Evolutionary conservation across 345 rosid species (phyloP), one percentile per base, ranked within the genome.

Genomic region (Brassica rapa): DNA sequence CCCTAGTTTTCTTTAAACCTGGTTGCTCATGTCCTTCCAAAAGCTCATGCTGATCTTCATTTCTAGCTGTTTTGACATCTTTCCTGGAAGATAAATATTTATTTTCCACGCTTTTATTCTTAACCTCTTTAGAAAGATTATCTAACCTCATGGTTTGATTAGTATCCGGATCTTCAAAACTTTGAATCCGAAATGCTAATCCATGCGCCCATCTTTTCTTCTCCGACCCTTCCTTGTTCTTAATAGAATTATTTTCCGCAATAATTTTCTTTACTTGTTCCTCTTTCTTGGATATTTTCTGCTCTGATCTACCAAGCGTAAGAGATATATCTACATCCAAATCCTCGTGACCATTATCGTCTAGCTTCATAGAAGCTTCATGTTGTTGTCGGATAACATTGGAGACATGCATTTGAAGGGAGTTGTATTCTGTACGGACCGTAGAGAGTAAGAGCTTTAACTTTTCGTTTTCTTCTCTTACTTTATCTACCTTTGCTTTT

Each of bases 1-100:
- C 98, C 85, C 97, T 89, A 81, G 89, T 85, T 83, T 89, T 93
- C 82, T 91, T 93, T 65, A 73, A 65, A 43, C 87, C 82, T 21
- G 43, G 8, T 74, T 84, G 85, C 11, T 88, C 88, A 75, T 23
- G 56, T 61, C 77, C 85, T 19, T 81, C 77, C 25, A 37, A 55
- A 21, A 74, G 82, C 70, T 86, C 90, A 53, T 89, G 82, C 0
- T 68, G 71, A 7, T 77, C 88, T 72, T 77, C 87, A 66, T 76
- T 77, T 77, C 82, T 85, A 80, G 41, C 21, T 0, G 82, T 83
- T 84, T 88, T 88, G 24, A 15, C 12, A 68, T 27, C 77, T 76
- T 86, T 92, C 62, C 75, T 75, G 10, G 86, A 86, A 83, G 86
- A 74, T 81, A 62, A 8, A 75, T 81, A 57, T 86, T 83, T 60